Conservation (phyloP, 2,329 filamentous ascomycete genomes). For the Dryadomyces sulphureus region DNA sequence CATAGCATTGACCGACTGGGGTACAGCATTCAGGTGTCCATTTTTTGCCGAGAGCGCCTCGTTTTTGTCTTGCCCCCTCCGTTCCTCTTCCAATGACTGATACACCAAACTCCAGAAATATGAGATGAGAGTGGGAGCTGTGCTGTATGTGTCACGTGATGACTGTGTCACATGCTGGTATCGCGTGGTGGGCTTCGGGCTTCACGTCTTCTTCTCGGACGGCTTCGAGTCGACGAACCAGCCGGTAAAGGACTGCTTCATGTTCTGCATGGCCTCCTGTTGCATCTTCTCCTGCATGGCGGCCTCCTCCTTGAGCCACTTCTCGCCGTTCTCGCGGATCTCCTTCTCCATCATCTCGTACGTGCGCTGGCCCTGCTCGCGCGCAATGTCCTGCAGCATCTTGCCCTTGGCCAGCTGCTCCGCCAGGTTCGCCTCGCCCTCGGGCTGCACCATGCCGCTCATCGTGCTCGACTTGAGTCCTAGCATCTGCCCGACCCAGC, state of each 20-base stretch:
- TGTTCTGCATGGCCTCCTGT: slow-evolving; percentile 81
- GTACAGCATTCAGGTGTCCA: neutral
- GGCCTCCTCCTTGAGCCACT: slow-evolving; percentile 91
- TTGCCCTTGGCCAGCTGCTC: slow-evolving; percentile 84
- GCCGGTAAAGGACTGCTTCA: slow-evolving; percentile 64
- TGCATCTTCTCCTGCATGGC: slow-evolving; percentile 76
- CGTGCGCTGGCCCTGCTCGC: slow-evolving; percentile 79
- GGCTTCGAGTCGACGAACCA: slow-evolving; percentile 24
- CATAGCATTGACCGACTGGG: neutral
- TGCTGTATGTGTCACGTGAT: neutral
- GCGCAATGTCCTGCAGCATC: slow-evolving; percentile 90
- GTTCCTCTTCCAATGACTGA: neutral
- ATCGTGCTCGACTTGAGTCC: slow-evolving; percentile 61
- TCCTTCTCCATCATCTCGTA: slow-evolving; percentile 83
- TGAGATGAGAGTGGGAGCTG: neutral
- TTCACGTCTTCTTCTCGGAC: neutral
- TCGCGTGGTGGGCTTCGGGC: too few species aligned
- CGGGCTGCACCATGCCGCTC: slow-evolving; percentile 42
- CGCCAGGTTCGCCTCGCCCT: slow-evolving; percentile 54
- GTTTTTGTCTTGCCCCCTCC: neutral
- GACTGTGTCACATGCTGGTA: too few species aligned
- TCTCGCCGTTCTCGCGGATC: slow-evolving; percentile 84
- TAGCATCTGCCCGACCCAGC: slow-evolving; percentile 54
- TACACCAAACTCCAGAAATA: neutral
- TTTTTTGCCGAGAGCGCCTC: neutral